Percentiles rank a stretch among this genome's conserved stretches.
Evolutionary conservation across 768 basidiomycete genomes (phyloP).

Genomic region (Auriscalpium orientale): DNA sequence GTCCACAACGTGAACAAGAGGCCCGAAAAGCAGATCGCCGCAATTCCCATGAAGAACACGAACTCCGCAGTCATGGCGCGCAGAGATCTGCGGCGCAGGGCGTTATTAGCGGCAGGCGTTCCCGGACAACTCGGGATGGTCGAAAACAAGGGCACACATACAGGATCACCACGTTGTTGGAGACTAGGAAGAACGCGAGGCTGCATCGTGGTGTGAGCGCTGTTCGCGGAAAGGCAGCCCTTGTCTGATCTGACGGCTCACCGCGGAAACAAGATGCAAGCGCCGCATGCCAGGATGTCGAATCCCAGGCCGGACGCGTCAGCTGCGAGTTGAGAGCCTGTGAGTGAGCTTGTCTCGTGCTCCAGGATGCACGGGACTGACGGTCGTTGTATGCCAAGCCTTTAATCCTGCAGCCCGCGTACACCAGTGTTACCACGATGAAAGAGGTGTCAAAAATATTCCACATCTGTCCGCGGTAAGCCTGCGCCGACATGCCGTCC

Average conservation of each 20-base stretch:
- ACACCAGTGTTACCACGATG: conserved; percentile 60
- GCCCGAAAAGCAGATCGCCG: conserved; percentile 76
- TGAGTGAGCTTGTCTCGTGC: neutral
- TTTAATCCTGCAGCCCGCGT: conserved; percentile 30
- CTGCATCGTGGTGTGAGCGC: conserved; percentile 24
- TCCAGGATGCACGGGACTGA: neutral
- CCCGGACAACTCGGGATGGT: neutral
- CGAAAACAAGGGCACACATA: conserved; percentile 27
- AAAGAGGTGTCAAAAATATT: conserved; percentile 82
- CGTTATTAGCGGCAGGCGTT: neutral
- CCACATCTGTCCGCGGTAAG: conserved; percentile 56
- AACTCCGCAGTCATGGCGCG: conserved; percentile 80
- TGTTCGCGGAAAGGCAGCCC: neutral
- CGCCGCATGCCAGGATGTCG: conserved; percentile 78
- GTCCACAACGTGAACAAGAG: conserved; percentile 49
- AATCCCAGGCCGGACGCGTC: conserved; percentile 58
- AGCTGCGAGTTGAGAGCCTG: neutral
- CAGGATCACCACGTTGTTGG: conserved; percentile 75
- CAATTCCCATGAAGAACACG: conserved; percentile 71
- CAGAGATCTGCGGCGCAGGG: conserved; percentile 43
- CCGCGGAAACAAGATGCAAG: conserved; percentile 82
- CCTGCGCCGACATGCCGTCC: neutral
- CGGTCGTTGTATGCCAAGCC: neutral
- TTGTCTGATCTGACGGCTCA: conserved; percentile 16
- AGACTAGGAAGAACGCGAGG: conserved; percentile 73